Conservation (phyloP, 2,329 filamentous ascomycete genomes). For the Rhynchosporium graminicola region DNA sequence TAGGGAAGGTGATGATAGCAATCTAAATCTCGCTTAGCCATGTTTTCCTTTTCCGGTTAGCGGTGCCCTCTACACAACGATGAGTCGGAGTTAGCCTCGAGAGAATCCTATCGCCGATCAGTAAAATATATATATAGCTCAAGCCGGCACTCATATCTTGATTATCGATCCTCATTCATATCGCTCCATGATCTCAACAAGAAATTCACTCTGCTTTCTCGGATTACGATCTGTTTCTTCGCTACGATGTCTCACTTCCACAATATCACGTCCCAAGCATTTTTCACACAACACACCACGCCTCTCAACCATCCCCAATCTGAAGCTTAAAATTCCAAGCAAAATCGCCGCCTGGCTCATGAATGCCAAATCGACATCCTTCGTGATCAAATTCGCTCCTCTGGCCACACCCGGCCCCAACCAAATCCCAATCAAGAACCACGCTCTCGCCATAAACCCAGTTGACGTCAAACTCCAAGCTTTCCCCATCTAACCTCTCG, state of each 20-base stretch:
- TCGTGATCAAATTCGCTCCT: conserved; percentile 41
- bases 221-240: too few relatives aligned
- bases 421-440: conserved; percentile 44
- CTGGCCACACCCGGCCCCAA: conserved; percentile 41
- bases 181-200: background rate
- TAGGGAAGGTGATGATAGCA: too few relatives aligned
- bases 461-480: conserved; percentile 39
- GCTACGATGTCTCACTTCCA: background rate
- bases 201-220: background rate
- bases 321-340: conserved; percentile 8
- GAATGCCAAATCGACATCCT: conserved; percentile 38
- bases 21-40: background rate
- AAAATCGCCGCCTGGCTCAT: conserved; percentile 22
- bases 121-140: background rate
- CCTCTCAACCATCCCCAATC: background rate
- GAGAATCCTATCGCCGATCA: too few relatives aligned
- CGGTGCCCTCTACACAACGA: background rate
- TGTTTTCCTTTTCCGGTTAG: background rate
- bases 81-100: background rate
- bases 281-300: background rate
- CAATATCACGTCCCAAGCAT: too few relatives aligned
- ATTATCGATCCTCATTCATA: background rate
- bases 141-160: background rate
- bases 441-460: conserved; percentile 45
- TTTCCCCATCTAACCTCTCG: background rate